Conservation (phyloP, 371 early-diverging fungal species). For the Blakeslea trispora region DNA sequence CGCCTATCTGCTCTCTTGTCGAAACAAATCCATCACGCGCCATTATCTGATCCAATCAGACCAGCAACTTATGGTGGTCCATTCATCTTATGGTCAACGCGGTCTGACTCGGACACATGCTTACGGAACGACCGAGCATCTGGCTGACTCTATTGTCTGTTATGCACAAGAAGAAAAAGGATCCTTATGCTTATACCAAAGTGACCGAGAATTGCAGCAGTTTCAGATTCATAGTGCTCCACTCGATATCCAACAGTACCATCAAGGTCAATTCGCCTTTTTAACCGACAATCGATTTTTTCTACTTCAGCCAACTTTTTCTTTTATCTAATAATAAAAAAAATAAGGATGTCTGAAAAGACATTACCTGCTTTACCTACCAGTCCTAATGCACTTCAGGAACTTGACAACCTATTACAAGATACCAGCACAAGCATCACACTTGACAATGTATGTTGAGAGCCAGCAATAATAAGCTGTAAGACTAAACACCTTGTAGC, state of each 20-base stretch:
- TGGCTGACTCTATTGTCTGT: not conserved
- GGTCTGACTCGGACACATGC: not conserved
- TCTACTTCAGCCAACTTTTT: not conserved
- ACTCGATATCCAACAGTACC: not conserved
- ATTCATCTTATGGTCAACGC: not conserved
- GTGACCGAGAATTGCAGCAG: not conserved
- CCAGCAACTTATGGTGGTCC: too few species aligned
- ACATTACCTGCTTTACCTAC: constrained; percentile 19
- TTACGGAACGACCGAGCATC: not conserved
- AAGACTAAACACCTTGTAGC: not conserved
- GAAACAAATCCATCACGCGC: not conserved
- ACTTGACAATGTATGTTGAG: not conserved
- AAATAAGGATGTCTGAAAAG: constrained; percentile 8
- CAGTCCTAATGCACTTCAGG: constrained; percentile 10
- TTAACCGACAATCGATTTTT: constrained; percentile 3
- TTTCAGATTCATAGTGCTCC: constrained; percentile 1
- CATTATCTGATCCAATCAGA: not conserved
- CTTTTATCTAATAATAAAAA: not conserved
- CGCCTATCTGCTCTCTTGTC: not conserved
- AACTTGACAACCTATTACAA: constrained; percentile 37
- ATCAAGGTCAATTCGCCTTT: not conserved
- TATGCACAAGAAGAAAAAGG: not conserved
- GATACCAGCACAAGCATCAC: constrained; percentile 3
- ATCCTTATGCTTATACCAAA: not conserved
- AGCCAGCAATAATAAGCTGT: not conserved